Conservation (phyloP, 2,329 filamentous ascomycete genomes). For the Lasiodiplodia sp. region DNA sequence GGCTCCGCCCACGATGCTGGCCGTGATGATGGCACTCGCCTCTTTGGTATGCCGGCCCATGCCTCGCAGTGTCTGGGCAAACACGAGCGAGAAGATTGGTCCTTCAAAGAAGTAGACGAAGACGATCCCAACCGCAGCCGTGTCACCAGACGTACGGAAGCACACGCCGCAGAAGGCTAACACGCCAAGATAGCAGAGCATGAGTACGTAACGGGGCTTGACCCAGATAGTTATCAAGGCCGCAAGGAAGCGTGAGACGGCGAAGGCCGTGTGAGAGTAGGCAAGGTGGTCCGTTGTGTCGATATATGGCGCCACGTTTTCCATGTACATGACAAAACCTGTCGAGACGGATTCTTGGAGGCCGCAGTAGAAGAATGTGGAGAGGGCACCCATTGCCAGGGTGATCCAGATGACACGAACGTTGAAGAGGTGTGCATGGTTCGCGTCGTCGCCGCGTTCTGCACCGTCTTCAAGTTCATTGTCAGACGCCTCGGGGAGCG, state of each 20-base stretch:
- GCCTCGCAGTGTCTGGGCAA: slow-evolving; percentile 64
- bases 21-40: slow-evolving; percentile 61
- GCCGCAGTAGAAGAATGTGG: slow-evolving; percentile 67
- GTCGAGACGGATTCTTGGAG: slow-evolving; percentile 65
- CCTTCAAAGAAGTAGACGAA: slow-evolving; percentile 67
- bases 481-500: slow-evolving; percentile 68
- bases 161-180: slow-evolving; percentile 61
- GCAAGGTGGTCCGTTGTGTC: slow-evolving; percentile 55
- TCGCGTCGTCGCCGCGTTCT: slow-evolving; percentile 59
- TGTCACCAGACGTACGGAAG: slow-evolving; percentile 55
- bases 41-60: slow-evolving; percentile 66
- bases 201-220: slow-evolving; percentile 65
- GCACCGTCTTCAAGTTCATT: slow-evolving; percentile 64
- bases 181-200: slow-evolving; percentile 58
- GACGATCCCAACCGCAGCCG: slow-evolving; percentile 57
- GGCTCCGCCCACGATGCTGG: slow-evolving; percentile 62
- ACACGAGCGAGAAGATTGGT: slow-evolving; percentile 66
- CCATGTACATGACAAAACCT: slow-evolving; percentile 55
- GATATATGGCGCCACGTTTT: slow-evolving; percentile 46
- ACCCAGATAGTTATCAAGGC: slow-evolving; percentile 62
- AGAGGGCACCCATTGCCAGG: slow-evolving; percentile 61
- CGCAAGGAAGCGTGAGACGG: slow-evolving; percentile 64
- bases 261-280: slow-evolving; percentile 65
- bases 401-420: slow-evolving; percentile 64
- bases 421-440: slow-evolving; percentile 47